Conservation (phyloP, 2,329 filamentous ascomycete species). For the Cladophialophora immunda region DNA sequence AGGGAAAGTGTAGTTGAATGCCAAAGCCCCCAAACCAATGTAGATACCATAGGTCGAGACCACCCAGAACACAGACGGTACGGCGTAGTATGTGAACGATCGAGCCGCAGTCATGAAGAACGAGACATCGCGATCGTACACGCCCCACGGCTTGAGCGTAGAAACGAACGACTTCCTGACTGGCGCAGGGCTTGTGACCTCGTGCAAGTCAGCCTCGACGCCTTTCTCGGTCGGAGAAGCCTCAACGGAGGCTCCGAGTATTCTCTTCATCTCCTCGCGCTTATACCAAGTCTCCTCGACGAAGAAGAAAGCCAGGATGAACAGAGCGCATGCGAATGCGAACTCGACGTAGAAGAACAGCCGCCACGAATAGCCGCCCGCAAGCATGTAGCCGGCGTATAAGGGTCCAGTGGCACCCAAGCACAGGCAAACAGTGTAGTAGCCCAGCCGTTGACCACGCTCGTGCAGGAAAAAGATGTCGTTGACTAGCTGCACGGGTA, state of each 20-base stretch:
- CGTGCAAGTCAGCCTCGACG: constrained; percentile 45
- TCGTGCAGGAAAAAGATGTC: constrained; percentile 60
- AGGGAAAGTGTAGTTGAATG: constrained; percentile 62
- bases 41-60: constrained; percentile 61
- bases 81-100: constrained; percentile 58
- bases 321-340: constrained; percentile 58
- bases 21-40: constrained; percentile 59
- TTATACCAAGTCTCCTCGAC: constrained; percentile 68
- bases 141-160: constrained; percentile 56
- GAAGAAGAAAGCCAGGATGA: constrained; percentile 63
- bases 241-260: constrained; percentile 25
- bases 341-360: constrained; percentile 70
- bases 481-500: constrained; percentile 59
- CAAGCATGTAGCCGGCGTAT: constrained; percentile 69
- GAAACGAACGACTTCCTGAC: constrained; percentile 52
- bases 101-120: constrained; percentile 58
- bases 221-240: constrained; percentile 29
- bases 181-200: constrained; percentile 45
- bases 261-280: constrained; percentile 33
- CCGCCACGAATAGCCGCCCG: constrained; percentile 65
- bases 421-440: constrained; percentile 60
- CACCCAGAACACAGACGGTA: constrained; percentile 61
- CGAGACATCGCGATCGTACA: constrained; percentile 53
- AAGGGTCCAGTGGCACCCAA: constrained; percentile 56
- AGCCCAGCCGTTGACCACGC: constrained; percentile 62